Conservation (phyloP, 2,329 filamentous ascomycete genomes). For the Fusarium setosum region DNA sequence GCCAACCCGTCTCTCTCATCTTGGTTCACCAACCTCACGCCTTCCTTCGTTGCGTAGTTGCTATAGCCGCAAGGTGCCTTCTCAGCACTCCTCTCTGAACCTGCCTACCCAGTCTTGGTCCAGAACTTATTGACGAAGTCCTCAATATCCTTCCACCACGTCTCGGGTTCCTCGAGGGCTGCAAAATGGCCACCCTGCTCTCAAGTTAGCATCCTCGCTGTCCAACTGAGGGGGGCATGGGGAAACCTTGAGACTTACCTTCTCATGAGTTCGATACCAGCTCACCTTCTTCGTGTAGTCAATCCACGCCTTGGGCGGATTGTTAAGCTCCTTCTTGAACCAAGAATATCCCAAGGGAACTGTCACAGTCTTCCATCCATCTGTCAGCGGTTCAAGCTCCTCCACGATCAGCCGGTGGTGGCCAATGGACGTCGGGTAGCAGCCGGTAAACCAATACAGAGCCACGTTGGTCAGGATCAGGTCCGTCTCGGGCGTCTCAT, state of each 20-base stretch:
- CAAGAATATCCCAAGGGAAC: slow-evolving; percentile 11
- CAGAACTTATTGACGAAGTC: slow-evolving; percentile 24
- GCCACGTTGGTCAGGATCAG: slow-evolving; percentile 16
- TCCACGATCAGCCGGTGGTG: neutral
- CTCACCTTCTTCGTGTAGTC: slow-evolving; percentile 10
- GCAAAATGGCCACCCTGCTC: slow-evolving; percentile 34
- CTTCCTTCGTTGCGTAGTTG: too few species aligned
- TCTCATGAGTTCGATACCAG: slow-evolving; percentile 20
- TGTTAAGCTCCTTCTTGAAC: slow-evolving; percentile 12
- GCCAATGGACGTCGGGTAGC: slow-evolving; percentile 18
- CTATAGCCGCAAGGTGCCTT: too few species aligned
- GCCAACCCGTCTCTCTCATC: too few species aligned
- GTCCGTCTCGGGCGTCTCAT: slow-evolving; percentile 4
- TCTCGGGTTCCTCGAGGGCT: slow-evolving; percentile 26
- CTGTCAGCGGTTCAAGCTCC: neutral
- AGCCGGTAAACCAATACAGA: slow-evolving; percentile 15
- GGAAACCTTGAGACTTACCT: too few species aligned
- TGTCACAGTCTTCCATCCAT: neutral
- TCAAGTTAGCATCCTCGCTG: too few species aligned
- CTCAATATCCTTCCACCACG: slow-evolving; percentile 23
- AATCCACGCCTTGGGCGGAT: slow-evolving; percentile 16
- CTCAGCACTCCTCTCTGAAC: too few species aligned
- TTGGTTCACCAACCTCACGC: too few species aligned
- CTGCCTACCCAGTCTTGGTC: neutral
- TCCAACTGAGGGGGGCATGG: too few species aligned